These are phyloP conservation scores for Gypsophila paniculata DNA, from an alignment of 179 eudicot genomes.

Conservation along the genomic window DNA sequence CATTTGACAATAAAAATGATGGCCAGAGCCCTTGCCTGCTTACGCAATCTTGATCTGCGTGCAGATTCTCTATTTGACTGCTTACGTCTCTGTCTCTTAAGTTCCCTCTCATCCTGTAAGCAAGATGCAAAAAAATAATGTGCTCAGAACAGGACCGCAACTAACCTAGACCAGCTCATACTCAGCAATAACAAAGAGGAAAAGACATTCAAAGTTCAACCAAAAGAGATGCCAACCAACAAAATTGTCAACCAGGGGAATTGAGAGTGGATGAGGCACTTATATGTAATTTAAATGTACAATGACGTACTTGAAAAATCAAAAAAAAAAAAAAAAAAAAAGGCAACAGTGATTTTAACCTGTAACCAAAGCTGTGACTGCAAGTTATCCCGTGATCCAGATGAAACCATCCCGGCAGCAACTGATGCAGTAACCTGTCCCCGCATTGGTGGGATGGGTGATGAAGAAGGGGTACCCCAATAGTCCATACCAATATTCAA, in stretches of 20 bases:
- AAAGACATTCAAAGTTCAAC: too few relatives aligned
- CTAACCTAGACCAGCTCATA: not conserved
- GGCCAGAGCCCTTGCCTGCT: slow-evolving; percentile 54
- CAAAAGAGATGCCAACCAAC: not conserved
- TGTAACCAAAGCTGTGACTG: slow-evolving; percentile 83
- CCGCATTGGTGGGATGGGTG: slow-evolving; percentile 58
- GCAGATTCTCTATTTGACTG: slow-evolving; percentile 99
- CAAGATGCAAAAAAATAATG: slow-evolving; percentile 11
- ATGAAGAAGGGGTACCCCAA: slow-evolving; percentile 65
- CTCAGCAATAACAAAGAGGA: not conserved
- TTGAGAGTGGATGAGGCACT: too few relatives aligned
- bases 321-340: slow-evolving; percentile 4
- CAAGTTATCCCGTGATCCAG: slow-evolving; percentile 73
- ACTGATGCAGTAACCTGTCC: slow-evolving; percentile 63
- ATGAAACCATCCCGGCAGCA: slow-evolving; percentile 58
- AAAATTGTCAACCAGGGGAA: not conserved
- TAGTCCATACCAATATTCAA: slow-evolving; percentile 97
- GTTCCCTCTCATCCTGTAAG: slow-evolving; percentile 85
- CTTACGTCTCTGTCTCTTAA: slow-evolving; percentile 84
- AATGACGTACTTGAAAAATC: not conserved
- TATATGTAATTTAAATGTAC: not conserved
- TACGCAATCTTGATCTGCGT: slow-evolving; percentile 87
- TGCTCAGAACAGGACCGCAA: not conserved
- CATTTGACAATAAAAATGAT: not conserved
- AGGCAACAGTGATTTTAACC: slow-evolving; percentile 37